Conservation (phyloP, 768 basidiomycete species). For the Pisolithus orientalis region DNA sequence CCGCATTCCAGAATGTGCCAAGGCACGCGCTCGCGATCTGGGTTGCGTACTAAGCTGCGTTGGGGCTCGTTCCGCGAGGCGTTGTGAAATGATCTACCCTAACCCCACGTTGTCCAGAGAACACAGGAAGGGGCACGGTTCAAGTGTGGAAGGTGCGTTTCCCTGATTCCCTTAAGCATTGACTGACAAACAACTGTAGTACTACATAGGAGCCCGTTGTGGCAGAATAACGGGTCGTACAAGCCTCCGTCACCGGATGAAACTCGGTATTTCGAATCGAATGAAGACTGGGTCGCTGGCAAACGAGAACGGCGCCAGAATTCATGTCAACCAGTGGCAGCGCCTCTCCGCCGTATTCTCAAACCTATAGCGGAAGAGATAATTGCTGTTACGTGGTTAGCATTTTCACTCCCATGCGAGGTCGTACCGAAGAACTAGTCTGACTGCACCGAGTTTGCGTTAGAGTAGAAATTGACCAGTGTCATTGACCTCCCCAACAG, state of each 20-base stretch:
- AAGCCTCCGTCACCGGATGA: constrained; percentile 46
- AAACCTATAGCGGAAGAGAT: constrained; percentile 39
- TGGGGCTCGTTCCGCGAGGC: constrained; percentile 52
- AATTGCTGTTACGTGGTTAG: constrained; percentile 12
- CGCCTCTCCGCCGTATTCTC: constrained; percentile 64
- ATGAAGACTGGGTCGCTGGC: constrained; percentile 57
- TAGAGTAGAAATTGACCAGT: too few relatives aligned
- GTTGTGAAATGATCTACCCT: constrained; percentile 66
- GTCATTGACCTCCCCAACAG: too few relatives aligned
- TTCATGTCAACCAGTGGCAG: constrained; percentile 67
- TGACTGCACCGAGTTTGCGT: too few relatives aligned
- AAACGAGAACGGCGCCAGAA: constrained; percentile 76
- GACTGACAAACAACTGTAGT: not conserved
- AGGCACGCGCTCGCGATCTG: constrained; percentile 21
- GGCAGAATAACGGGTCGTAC: constrained; percentile 78
- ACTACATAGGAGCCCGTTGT: constrained; percentile 63
- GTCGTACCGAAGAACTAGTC: too few relatives aligned
- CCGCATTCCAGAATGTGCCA: constrained; percentile 33
- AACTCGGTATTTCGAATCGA: constrained; percentile 71
- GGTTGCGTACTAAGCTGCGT: constrained; percentile 22
- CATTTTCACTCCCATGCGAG: too few relatives aligned
- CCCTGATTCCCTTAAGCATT: constrained; percentile 2
- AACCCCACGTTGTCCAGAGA: constrained; percentile 60
- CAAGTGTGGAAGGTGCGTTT: constrained; percentile 64
- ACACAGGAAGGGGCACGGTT: constrained; percentile 71